Percentiles rank a stretch among this genome's conserved stretches.
phyloP scores from a whole-genome alignment of 2,329 filamentous ascomycete genomes.

The Didymella exigua region DNA sequence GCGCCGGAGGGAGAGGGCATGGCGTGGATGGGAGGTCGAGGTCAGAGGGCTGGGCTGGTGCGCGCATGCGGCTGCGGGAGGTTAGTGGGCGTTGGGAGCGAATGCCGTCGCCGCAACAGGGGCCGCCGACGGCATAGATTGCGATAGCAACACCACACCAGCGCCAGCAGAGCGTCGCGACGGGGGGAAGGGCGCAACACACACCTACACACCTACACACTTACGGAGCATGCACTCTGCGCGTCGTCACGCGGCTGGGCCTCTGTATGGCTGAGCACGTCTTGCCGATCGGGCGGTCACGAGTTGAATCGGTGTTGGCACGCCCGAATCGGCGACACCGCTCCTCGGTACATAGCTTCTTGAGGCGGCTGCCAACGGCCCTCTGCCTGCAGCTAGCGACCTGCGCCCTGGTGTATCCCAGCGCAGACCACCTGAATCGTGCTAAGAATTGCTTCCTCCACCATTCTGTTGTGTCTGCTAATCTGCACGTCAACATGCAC shows the following conservation, averaged over 20 bases:
- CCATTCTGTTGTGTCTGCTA: slow-evolving; percentile 2
- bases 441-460: background rate
- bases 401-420: background rate
- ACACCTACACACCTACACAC: slow-evolving; percentile 53
- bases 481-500: background rate
- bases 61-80: slow-evolving; percentile 28
- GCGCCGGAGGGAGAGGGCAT: slow-evolving; percentile 46
- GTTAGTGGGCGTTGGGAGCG: slow-evolving; percentile 35
- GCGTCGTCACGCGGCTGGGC: slow-evolving; percentile 48
- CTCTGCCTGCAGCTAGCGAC: slow-evolving; percentile 5
- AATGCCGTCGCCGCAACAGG: slow-evolving; percentile 28
- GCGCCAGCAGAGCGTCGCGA: slow-evolving; percentile 13
- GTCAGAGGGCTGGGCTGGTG: slow-evolving; percentile 23
- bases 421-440: slow-evolving; percentile 1
- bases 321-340: slow-evolving; percentile 34
- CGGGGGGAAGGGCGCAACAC: slow-evolving; percentile 20
- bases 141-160: slow-evolving; percentile 20
- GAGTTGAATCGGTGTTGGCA: slow-evolving; percentile 35
- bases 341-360: slow-evolving; percentile 21
- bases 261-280: slow-evolving; percentile 41
- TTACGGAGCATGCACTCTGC: slow-evolving; percentile 46
- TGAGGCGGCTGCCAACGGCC: slow-evolving; percentile 6
- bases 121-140: slow-evolving; percentile 31
- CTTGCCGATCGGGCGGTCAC: slow-evolving; percentile 41
- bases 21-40: slow-evolving; percentile 21